Percentiles rank a stretch among this genome's conserved stretches.
These are phyloP conservation scores for Pseudocercospora fuligena DNA, from an alignment of 2,329 filamentous ascomycete species.

Conservation along the genomic window DNA sequence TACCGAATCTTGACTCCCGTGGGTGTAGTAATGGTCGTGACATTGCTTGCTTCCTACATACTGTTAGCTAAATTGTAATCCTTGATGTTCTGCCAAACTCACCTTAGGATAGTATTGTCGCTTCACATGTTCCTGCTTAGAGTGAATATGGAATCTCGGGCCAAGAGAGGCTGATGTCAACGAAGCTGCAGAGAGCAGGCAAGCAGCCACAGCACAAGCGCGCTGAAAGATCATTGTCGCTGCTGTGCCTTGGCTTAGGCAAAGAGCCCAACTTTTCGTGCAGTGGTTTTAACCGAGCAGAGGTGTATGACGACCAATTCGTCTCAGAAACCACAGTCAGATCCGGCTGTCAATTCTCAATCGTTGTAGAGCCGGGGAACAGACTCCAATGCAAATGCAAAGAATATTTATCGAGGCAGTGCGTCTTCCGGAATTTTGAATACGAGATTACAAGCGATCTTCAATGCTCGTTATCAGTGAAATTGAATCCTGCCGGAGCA, in stretches of 20 bases:
- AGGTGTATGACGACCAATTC: not conserved
- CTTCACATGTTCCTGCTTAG: slow-evolving; percentile 2
- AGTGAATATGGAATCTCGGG: not conserved
- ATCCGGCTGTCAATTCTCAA: no score
- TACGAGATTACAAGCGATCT: not conserved
- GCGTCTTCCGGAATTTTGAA: not conserved
- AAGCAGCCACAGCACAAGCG: not conserved
- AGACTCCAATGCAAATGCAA: not conserved
- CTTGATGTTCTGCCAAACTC: not conserved
- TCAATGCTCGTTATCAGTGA: not conserved
- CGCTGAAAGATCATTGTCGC: not conserved
- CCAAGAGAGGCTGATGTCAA: not conserved
- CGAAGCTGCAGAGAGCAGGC: not conserved
- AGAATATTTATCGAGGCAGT: not conserved
- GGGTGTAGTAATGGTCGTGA: slow-evolving; percentile 52
- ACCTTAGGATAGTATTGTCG: slow-evolving; percentile 2
- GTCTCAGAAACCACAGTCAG: not conserved
- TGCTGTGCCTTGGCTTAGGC: not conserved
- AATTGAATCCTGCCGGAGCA: not conserved
- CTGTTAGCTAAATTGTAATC: not conserved
- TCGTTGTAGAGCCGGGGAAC: no score
- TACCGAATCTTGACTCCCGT: slow-evolving; percentile 37
- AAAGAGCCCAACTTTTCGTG: not conserved
- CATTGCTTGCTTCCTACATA: slow-evolving; percentile 21
- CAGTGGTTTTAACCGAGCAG: not conserved